Conservation (phyloP, 164 flowering plant species). For the Magnolia kwangsiensis region DNA sequence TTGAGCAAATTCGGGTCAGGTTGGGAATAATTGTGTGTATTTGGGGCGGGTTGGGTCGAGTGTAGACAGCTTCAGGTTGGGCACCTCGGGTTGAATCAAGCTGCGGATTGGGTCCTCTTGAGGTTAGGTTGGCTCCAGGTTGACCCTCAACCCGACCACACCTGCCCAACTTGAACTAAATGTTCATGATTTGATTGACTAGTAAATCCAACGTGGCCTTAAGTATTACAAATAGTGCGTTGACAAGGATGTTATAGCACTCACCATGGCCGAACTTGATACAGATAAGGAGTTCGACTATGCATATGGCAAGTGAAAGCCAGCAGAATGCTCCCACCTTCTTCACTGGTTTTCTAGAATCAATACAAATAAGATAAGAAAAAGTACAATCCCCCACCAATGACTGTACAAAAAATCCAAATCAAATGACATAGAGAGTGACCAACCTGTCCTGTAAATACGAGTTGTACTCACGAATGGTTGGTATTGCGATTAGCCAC, state of each 20-base stretch:
- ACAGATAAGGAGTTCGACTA: slow-evolving; percentile 92
- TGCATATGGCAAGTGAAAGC: slow-evolving; percentile 95
- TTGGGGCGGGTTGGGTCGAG: too few relatives aligned
- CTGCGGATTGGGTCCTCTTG: too few relatives aligned
- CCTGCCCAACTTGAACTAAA: too few relatives aligned
- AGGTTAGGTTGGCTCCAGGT: too few relatives aligned
- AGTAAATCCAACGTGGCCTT: too few relatives aligned
- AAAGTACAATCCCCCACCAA: neutral
- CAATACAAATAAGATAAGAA: neutral
- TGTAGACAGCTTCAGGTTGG: too few relatives aligned
- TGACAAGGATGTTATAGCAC: slow-evolving; percentile 1
- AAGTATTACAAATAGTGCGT: too few relatives aligned
- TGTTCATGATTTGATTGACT: too few relatives aligned
- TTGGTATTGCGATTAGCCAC: slow-evolving; percentile 98
- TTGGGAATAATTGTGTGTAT: too few relatives aligned
- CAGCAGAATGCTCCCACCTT: slow-evolving; percentile 95
- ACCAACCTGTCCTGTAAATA: slow-evolving; percentile 85
- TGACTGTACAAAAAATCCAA: neutral
- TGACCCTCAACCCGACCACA: too few relatives aligned
- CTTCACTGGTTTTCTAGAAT: slow-evolving; percentile 53
- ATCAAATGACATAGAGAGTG: slow-evolving; percentile 9
- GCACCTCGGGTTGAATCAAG: too few relatives aligned
- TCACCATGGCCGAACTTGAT: slow-evolving; percentile 97
- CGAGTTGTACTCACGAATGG: slow-evolving; percentile 90
- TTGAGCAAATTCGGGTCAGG: too few relatives aligned